Evolutionary conservation across 176 grass and related monocot species (phyloP).

Genomic region (Musa acuminata): DNA sequence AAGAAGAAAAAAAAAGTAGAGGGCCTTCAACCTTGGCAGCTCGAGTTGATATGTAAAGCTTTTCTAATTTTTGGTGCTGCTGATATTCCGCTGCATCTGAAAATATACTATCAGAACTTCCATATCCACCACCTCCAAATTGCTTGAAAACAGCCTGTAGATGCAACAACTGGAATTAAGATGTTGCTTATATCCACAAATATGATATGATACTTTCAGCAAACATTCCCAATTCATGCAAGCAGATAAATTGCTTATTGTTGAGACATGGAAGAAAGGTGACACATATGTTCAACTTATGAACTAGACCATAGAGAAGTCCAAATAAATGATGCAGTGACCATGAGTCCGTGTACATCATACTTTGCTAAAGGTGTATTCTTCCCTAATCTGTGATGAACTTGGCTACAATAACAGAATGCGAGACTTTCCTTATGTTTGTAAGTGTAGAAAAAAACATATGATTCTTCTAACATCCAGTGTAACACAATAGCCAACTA

Average conservation of each 20-base stretch:
- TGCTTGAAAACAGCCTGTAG: conserved; percentile 93
- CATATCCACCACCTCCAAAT: conserved; percentile 56
- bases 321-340: background rate
- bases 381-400: background rate
- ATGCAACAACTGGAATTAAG: background rate
- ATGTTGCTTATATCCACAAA: background rate
- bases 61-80: conserved; percentile 90
- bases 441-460: background rate
- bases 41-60: conserved; percentile 90
- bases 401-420: background rate
- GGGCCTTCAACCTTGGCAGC: conserved; percentile 57
- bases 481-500: background rate
- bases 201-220: background rate
- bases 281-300: background rate
- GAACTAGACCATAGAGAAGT: background rate
- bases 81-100: conserved; percentile 68
- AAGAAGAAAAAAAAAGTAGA: conserved; percentile 2
- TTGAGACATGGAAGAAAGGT: background rate
- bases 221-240: background rate
- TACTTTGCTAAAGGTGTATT: background rate
- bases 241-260: background rate
- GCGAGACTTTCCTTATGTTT: background rate
- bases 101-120: conserved; percentile 61
- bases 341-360: background rate
- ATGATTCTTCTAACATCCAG: background rate